phyloP scores from a whole-genome alignment of 768 basidiomycete genomes.

The Lactifluus rugatus region DNA sequence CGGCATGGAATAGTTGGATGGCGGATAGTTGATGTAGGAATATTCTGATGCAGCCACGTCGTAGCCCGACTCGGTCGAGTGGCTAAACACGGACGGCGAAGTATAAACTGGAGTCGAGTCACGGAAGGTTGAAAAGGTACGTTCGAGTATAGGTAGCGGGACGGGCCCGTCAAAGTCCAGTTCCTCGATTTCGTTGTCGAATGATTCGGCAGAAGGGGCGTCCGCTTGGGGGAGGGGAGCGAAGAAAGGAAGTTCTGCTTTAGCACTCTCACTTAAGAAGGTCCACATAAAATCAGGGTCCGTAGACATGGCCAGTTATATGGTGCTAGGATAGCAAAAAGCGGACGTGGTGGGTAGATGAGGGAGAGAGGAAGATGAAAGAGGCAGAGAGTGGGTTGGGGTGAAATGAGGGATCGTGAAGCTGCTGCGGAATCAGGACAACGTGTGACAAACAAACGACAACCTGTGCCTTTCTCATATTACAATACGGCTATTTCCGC shows the following conservation, averaged over 20 bases:
- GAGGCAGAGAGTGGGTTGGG: neutral
- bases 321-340: neutral
- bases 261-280: neutral
- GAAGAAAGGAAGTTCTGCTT: constrained; percentile 12
- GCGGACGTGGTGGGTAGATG: neutral
- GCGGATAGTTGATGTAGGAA: constrained; percentile 48
- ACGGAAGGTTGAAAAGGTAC: constrained; percentile 55
- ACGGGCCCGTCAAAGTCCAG: constrained; percentile 51
- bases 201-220: constrained; percentile 71
- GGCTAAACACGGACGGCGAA: constrained; percentile 70
- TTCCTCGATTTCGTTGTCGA: constrained; percentile 71
- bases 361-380: neutral
- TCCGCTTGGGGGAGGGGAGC: constrained; percentile 44
- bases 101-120: constrained; percentile 55
- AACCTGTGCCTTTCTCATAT: neutral
- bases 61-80: constrained; percentile 68
- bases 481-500: neutral
- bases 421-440: constrained; percentile 15
- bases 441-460: neutral
- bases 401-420: constrained; percentile 4
- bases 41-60: constrained; percentile 41
- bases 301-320: constrained; percentile 2
- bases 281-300: constrained; percentile 3
- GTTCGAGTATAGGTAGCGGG: constrained; percentile 42
- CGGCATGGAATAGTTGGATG: constrained; percentile 31